Evolutionary conservation across 2,329 filamentous ascomycete genomes (phyloP).

Genomic region (Cercospora canescens): DNA sequence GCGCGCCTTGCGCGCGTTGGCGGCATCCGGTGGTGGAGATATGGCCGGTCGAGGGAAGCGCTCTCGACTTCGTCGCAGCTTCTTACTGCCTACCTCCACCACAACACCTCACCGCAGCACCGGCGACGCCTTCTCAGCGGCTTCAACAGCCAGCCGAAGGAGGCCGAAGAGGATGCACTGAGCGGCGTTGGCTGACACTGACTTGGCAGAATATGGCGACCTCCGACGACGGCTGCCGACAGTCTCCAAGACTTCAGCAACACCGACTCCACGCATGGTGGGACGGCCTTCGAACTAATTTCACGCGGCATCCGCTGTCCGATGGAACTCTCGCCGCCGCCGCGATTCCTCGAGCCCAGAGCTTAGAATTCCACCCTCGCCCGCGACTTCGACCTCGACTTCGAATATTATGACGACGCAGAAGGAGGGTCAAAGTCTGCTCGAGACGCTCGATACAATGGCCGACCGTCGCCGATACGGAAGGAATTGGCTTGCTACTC

Average conservation of each 20-base stretch:
- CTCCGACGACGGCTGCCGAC: not conserved
- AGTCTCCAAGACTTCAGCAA: not conserved
- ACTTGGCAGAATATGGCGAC: not conserved
- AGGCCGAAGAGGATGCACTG: too few species aligned
- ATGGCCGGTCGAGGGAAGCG: constrained; percentile 7
- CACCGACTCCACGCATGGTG: not conserved
- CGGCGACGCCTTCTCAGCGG: not conserved
- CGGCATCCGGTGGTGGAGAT: constrained; percentile 1
- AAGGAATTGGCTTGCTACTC: not conserved
- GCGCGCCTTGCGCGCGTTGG: not conserved
- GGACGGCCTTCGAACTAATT: not conserved
- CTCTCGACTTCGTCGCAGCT: constrained; percentile 6
- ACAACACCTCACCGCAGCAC: not conserved
- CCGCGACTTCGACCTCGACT: not conserved
- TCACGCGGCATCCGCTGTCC: too few species aligned
- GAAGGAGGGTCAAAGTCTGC: not conserved
- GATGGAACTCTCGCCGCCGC: not conserved
- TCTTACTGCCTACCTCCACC: not conserved
- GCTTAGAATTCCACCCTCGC: not conserved
- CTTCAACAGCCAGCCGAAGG: not conserved
- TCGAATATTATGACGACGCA: not conserved
- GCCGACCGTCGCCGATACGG: not conserved
- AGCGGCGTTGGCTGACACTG: not conserved
- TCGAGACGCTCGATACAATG: not conserved
- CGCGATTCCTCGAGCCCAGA: not conserved